These are phyloP conservation scores for Candida hungchunana DNA, from an alignment of 805 yeast genomes.

Conservation along the genomic window DNA sequence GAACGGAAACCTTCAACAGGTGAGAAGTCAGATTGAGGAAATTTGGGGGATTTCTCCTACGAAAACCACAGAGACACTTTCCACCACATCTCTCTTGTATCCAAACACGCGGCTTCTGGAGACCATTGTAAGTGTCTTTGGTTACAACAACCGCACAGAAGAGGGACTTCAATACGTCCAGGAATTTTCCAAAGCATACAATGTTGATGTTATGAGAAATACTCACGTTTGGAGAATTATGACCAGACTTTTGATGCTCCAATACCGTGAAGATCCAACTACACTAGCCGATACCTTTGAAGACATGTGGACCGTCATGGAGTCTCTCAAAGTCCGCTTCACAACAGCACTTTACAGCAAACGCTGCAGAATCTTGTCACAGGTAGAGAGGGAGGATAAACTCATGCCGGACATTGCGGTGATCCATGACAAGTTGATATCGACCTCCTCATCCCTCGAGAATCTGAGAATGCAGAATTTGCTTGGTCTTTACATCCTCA, in stretches of 20 bases:
- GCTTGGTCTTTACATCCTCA: constrained; percentile 13
- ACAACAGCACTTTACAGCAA: constrained; percentile 12
- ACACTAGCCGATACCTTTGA: constrained; percentile 7
- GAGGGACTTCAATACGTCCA: constrained; percentile 15
- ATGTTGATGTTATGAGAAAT: constrained; percentile 4
- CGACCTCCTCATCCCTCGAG: constrained; percentile 2
- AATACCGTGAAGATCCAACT: constrained; percentile 4
- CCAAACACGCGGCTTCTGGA: constrained; percentile 19
- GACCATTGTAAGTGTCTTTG: constrained; percentile 17
- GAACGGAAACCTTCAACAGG: constrained; percentile 16
- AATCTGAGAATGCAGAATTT: constrained; percentile 11
- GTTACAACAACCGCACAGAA: constrained; percentile 9
- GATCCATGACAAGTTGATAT: constrained; percentile 6
- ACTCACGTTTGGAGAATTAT: constrained; percentile 18
- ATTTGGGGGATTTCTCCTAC: constrained; percentile 22
- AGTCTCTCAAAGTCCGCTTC: constrained; percentile 7
- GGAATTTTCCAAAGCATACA: constrained; percentile 15
- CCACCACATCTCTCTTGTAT: constrained; percentile 15
- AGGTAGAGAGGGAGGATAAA: constrained; percentile 5
- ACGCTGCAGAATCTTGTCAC: constrained; percentile 9
- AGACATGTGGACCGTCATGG: constrained; percentile 18
- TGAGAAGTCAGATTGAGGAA: constrained; percentile 16
- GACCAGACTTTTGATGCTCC: constrained; percentile 8
- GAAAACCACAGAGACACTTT: constrained; percentile 7
- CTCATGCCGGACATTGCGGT: constrained; percentile 15